Evolutionary conservation across 139 green algal species (phyloP).

Genomic region (Dunaliella primolecta): DNA sequence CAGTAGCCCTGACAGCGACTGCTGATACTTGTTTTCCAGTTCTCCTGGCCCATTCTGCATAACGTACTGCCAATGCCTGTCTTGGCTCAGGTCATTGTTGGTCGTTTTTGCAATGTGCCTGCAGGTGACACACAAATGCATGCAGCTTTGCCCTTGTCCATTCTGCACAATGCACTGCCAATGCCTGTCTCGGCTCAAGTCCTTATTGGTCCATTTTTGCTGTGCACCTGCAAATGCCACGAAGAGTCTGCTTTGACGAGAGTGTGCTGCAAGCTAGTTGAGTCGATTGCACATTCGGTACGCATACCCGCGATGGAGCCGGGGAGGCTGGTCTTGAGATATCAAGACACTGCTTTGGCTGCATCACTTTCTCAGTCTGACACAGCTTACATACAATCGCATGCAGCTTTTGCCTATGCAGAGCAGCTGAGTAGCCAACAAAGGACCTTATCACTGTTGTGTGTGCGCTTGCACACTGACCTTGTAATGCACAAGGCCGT

Average conservation of each 20-base stretch:
- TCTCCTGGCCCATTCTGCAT: neutral
- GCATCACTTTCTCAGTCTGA: no score
- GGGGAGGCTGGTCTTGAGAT: no score
- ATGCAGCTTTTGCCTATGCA: no score
- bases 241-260: neutral
- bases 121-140: neutral
- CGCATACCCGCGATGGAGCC: neutral
- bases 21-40: neutral
- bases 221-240: neutral
- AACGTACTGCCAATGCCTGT: slow-evolving; percentile 10
- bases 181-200: no score
- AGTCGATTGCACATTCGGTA: neutral
- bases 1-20: neutral
- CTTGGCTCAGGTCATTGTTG: neutral
- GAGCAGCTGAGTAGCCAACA: no score
- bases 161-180: no score
- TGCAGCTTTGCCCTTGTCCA: neutral
- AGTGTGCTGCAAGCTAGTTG: neutral
- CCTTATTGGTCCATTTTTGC: neutral
- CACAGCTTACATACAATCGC: no score
- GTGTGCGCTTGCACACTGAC: no score
- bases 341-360: no score
- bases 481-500: no score
- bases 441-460: no score
- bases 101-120: neutral